These are phyloP conservation scores for Hericium alpestre DNA, from an alignment of 768 basidiomycete genomes.

Conservation along the genomic window DNA sequence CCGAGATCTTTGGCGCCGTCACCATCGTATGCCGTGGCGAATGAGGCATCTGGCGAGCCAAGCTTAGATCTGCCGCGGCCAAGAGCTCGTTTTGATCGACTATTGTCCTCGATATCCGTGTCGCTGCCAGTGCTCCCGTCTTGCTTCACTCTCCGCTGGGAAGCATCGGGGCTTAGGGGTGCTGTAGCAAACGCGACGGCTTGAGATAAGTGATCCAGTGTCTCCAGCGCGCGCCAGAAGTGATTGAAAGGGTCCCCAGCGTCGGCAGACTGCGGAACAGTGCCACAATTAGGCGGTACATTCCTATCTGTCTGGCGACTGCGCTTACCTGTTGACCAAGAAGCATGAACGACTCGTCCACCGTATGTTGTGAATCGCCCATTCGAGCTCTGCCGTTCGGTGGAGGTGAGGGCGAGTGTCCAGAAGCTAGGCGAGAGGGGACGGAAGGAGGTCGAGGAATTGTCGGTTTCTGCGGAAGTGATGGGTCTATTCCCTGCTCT, in stretches of 20 bases:
- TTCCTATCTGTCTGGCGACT: too few relatives aligned
- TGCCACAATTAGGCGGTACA: neutral
- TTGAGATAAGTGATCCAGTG: constrained; percentile 79
- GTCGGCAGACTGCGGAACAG: constrained; percentile 28
- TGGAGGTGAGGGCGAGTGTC: constrained; percentile 34
- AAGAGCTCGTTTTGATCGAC: constrained; percentile 43
- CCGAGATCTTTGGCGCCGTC: constrained; percentile 6
- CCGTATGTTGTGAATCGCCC: constrained; percentile 27
- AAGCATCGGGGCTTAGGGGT: constrained; percentile 43
- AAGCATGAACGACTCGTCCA: constrained; percentile 86
- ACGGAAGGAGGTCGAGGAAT: constrained; percentile 18
- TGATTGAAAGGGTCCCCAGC: constrained; percentile 81
- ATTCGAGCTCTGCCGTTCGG: constrained; percentile 38
- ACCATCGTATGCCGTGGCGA: constrained; percentile 13
- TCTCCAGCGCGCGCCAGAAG: constrained; percentile 83
- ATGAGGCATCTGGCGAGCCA: constrained; percentile 19
- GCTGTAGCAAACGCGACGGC: constrained; percentile 75
- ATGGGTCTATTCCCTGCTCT: constrained; percentile 70
- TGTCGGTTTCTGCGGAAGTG: constrained; percentile 51
- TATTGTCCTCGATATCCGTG: constrained; percentile 50
- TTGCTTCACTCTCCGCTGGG: constrained; percentile 23
- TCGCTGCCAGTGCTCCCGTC: constrained; percentile 54
- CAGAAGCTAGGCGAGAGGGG: constrained; percentile 13
- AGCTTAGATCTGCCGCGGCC: constrained; percentile 19
- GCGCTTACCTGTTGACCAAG: constrained; percentile 57